These are phyloP conservation scores for Leccinum insolens DNA, from an alignment of 1,284 basidiomycete species.

Conservation along the genomic window DNA sequence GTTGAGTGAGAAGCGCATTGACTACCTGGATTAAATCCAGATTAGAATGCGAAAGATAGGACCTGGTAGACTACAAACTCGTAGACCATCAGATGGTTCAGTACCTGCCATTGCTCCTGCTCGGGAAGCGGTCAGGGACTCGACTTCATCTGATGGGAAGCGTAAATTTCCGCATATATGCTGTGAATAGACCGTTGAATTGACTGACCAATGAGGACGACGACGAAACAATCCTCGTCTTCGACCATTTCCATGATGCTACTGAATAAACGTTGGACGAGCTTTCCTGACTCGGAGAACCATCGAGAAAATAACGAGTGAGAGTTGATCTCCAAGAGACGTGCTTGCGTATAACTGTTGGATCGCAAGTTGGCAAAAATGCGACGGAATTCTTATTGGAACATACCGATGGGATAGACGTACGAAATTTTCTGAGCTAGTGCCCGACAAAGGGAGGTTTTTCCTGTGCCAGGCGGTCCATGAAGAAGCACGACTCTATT, in stretches of 20 bases:
- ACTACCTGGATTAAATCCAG: slow-evolving; percentile 71
- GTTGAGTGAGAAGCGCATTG: slow-evolving; percentile 95
- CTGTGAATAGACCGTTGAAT: background rate
- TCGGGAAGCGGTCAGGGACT: slow-evolving; percentile 92
- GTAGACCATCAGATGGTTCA: slow-evolving; percentile 94
- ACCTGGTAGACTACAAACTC: slow-evolving; percentile 53
- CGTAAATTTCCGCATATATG: slow-evolving; percentile 10
- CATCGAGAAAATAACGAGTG: slow-evolving; percentile 95
- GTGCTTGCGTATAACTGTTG: slow-evolving; percentile 79
- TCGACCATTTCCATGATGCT: slow-evolving; percentile 88
- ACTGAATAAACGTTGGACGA: slow-evolving; percentile 92
- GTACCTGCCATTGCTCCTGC: slow-evolving; percentile 93
- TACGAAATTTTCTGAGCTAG: slow-evolving; percentile 94
- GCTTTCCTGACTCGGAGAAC: slow-evolving; percentile 99
- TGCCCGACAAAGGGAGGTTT: slow-evolving; percentile 94
- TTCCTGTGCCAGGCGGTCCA: slow-evolving; percentile 97
- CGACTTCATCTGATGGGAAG: slow-evolving; percentile 84
- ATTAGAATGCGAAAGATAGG: background rate
- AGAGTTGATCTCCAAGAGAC: slow-evolving; percentile 96
- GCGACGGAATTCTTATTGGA: background rate
- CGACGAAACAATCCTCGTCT: slow-evolving; percentile 89
- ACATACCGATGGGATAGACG: slow-evolving; percentile 79
- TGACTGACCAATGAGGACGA: slow-evolving; percentile 88
- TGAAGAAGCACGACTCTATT: slow-evolving; percentile 94
- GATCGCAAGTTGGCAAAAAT: slow-evolving; percentile 7